Evolutionary conservation across 2,329 filamentous ascomycete species (phyloP), one percentile per base, ranked within the genome.

Genomic region (Sclerotinia glacialis): DNA sequence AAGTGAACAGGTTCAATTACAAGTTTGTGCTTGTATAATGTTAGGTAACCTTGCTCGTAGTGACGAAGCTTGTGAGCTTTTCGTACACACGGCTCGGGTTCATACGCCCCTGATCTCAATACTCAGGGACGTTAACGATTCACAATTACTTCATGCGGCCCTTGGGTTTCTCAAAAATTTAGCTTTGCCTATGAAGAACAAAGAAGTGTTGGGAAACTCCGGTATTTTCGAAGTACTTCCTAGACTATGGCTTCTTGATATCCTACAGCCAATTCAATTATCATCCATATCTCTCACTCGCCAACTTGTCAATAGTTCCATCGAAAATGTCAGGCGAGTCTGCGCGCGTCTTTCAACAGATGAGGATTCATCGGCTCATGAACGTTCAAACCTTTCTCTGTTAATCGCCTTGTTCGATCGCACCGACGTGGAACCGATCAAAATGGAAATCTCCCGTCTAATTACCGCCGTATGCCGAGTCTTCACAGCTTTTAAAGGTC

Each of bases 81-180:
- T 89, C 46, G 82, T 88, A 1, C 74, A 78, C 12, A 74, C 78
- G 1, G 78, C 78, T 5, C 79, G 81, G 66, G 72, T 80, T 9
- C 80, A 82, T 70, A 71, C 73, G 11, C 80, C 82, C 0, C 77
- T 89, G 2, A 73, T 82, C 56, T 66, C 73, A 21, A 72, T 85
- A 50, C 76, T 88, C 26, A 74, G 78, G 11, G 75, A 82, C 34
- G 72, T 78, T 0, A 74, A 65, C 9, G 80, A 83, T 68, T 74
- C 80, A 0, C 84, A 87, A 68, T 81, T 86, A 21, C 78, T 86
- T 0, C 86, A 88, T 72, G 80, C 85, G 1, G 78, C 80, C 2
- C 78, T 89, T 23, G 83, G 85, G 9, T 87, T 88, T 72, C 81
- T 88, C 68, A 88, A 87, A 75, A 89, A 89, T 74, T 82, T 89